A percentile compares a stretch with the other conserved stretches of the same genome.
phyloP scores from a whole-genome alignment of 805 yeast species.

The Zygosaccharomyces rouxii region DNA sequence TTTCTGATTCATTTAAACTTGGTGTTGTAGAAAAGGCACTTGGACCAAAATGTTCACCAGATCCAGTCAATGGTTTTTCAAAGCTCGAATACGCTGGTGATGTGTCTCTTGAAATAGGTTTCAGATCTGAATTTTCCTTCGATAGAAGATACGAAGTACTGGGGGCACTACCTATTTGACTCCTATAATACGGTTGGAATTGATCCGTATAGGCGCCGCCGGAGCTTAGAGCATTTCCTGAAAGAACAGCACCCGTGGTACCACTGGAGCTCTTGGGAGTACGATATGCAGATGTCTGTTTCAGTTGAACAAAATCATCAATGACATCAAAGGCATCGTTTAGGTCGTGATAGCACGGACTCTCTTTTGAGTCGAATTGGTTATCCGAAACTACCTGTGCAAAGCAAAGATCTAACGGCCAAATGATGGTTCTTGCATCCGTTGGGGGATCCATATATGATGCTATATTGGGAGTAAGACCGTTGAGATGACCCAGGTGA shows the following conservation, averaged over 20 bases:
- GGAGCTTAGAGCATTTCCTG: slow-evolving; percentile 31
- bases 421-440: slow-evolving; percentile 53
- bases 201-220: slow-evolving; percentile 35
- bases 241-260: slow-evolving; percentile 16
- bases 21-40: slow-evolving; percentile 22
- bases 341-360: slow-evolving; percentile 15
- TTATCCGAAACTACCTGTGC: slow-evolving; percentile 42
- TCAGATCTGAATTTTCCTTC: slow-evolving; percentile 9
- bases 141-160: slow-evolving; percentile 10
- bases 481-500: slow-evolving; percentile 61
- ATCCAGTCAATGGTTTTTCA: slow-evolving; percentile 10
- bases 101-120: slow-evolving; percentile 8
- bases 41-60: slow-evolving; percentile 15
- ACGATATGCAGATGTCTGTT: slow-evolving; percentile 38
- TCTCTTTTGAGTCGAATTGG: slow-evolving; percentile 11
- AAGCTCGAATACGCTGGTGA: slow-evolving; percentile 13
- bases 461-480: slow-evolving; percentile 59
- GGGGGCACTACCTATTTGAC: slow-evolving; percentile 13
- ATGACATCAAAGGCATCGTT: slow-evolving; percentile 37
- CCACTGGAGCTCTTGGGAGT: slow-evolving; percentile 33
- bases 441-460: slow-evolving; percentile 48
- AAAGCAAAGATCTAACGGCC: slow-evolving; percentile 70
- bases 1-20: slow-evolving; percentile 17
- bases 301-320: slow-evolving; percentile 39
- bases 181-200: slow-evolving; percentile 27